phyloP scores from a whole-genome alignment of 352 stramenopile species.

The Phytophthora palmivora region DNA sequence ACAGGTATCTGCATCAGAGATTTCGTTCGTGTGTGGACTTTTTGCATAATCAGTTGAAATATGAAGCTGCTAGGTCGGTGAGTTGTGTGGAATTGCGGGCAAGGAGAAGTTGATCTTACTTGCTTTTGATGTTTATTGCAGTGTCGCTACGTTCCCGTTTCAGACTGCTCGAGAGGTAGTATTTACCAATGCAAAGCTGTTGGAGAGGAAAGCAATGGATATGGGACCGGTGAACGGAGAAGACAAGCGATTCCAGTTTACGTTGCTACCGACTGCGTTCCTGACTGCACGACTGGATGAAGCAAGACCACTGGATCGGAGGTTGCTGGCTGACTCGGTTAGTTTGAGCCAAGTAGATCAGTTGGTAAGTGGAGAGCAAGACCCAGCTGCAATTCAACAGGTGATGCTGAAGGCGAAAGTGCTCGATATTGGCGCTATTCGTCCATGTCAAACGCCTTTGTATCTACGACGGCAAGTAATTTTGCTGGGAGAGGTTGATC shows the following conservation, averaged over 20 bases:
- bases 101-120: background rate
- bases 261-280: slow-evolving; percentile 50
- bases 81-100: background rate
- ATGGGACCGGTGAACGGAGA: background rate
- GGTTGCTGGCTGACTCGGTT: slow-evolving; percentile 31
- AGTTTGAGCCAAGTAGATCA: slow-evolving; percentile 37
- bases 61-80: slow-evolving; percentile 32
- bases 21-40: slow-evolving; percentile 57
- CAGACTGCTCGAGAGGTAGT: slow-evolving; percentile 37
- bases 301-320: slow-evolving; percentile 30
- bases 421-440: slow-evolving; percentile 74
- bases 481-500: slow-evolving; percentile 50
- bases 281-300: slow-evolving; percentile 44
- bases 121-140: slow-evolving; percentile 9
- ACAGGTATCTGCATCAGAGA: slow-evolving; percentile 71
- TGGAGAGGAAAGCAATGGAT: slow-evolving; percentile 55
- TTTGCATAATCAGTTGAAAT: slow-evolving; percentile 29
- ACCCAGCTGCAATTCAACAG: slow-evolving; percentile 40
- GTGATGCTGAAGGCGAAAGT: slow-evolving; percentile 53
- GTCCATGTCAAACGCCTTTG: slow-evolving; percentile 58
- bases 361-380: slow-evolving; percentile 22
- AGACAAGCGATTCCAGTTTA: slow-evolving; percentile 23
- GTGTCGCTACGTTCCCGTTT: slow-evolving; percentile 51
- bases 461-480: slow-evolving; percentile 73
- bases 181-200: slow-evolving; percentile 68